A percentile compares a stretch with the other conserved stretches of the same genome.
phyloP scores from a whole-genome alignment of 805 yeast genomes.

The Saccharomyces mikatae region DNA sequence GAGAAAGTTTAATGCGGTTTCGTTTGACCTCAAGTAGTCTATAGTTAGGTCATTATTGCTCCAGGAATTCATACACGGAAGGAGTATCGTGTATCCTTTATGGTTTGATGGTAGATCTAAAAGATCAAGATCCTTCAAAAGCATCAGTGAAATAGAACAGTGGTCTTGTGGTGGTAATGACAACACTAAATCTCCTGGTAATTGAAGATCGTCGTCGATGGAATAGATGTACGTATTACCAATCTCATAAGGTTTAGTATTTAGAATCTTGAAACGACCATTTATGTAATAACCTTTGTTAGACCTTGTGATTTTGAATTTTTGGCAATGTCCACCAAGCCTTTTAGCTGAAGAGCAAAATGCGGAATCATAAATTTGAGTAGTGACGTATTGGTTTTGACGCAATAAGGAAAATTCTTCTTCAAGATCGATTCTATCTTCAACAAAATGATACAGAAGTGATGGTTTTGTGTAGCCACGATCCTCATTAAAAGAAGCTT shows the following conservation, averaged over 20 bases:
- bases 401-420: slow-evolving; percentile 9
- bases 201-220: slow-evolving; percentile 47
- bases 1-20: slow-evolving; percentile 41
- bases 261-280: slow-evolving; percentile 42
- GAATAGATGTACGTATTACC: slow-evolving; percentile 64
- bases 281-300: slow-evolving; percentile 38
- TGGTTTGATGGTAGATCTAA: slow-evolving; percentile 45
- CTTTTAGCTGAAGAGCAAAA: slow-evolving; percentile 44
- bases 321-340: slow-evolving; percentile 60
- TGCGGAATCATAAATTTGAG: slow-evolving; percentile 40
- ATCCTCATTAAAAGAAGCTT: slow-evolving; percentile 30
- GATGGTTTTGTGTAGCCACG: slow-evolving; percentile 30
- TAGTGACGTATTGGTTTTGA: neutral
- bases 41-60: slow-evolving; percentile 48
- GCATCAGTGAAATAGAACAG: slow-evolving; percentile 58
- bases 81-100: slow-evolving; percentile 62
- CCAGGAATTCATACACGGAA: slow-evolving; percentile 80
- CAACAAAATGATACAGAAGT: slow-evolving; percentile 56
- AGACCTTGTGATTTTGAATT: slow-evolving; percentile 37
- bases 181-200: slow-evolving; percentile 58
- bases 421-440: slow-evolving; percentile 14
- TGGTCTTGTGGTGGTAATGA: slow-evolving; percentile 56
- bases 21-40: slow-evolving; percentile 48
- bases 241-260: slow-evolving; percentile 38
- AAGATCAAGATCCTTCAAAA: slow-evolving; percentile 45